These are phyloP conservation scores for Epithele typhae DNA, from an alignment of 768 basidiomycete genomes.

Conservation along the genomic window DNA sequence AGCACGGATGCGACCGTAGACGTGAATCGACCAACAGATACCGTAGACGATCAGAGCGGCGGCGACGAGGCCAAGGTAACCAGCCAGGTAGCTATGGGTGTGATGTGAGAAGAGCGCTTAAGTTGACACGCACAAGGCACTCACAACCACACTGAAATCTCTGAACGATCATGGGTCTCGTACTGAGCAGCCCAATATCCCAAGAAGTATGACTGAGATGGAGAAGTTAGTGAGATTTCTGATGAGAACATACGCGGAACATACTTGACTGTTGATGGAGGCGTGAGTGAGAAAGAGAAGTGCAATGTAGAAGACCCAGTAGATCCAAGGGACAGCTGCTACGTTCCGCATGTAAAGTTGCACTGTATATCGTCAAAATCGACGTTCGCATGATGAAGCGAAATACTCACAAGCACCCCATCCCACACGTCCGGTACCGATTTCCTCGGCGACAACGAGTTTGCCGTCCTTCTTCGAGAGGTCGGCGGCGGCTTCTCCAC, in stretches of 20 bases:
- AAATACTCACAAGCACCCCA: constrained; percentile 32
- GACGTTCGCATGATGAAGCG: not conserved
- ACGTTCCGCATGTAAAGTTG: constrained; percentile 22
- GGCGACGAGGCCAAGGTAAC: not conserved
- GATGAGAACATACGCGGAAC: too few species aligned
- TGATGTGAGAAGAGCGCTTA: too few species aligned
- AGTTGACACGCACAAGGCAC: constrained; percentile 23
- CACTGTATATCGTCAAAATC: constrained; percentile 15
- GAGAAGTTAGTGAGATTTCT: too few species aligned
- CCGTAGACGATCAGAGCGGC: constrained; percentile 24
- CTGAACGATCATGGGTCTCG: constrained; percentile 26
- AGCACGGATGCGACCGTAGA: constrained; percentile 48
- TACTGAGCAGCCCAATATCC: constrained; percentile 45
- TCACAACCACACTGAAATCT: constrained; percentile 33
- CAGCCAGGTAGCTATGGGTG: too few species aligned
- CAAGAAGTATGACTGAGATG: constrained; percentile 42
- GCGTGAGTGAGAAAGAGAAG: constrained; percentile 21
- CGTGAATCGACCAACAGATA: constrained; percentile 33
- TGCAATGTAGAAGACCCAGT: constrained; percentile 1
- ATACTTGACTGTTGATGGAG: constrained; percentile 8
- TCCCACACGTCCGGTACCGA: constrained; percentile 54
- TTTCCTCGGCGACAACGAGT: constrained; percentile 63
- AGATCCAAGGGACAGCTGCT: constrained; percentile 6
- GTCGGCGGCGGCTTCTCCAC: constrained; percentile 16
- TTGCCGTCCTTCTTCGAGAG: constrained; percentile 39